Percentiles rank a stretch among this genome's conserved stretches.
Conservation (phyloP, 148 eudicot genomes). For the Chenopodium suecicum region DNA sequence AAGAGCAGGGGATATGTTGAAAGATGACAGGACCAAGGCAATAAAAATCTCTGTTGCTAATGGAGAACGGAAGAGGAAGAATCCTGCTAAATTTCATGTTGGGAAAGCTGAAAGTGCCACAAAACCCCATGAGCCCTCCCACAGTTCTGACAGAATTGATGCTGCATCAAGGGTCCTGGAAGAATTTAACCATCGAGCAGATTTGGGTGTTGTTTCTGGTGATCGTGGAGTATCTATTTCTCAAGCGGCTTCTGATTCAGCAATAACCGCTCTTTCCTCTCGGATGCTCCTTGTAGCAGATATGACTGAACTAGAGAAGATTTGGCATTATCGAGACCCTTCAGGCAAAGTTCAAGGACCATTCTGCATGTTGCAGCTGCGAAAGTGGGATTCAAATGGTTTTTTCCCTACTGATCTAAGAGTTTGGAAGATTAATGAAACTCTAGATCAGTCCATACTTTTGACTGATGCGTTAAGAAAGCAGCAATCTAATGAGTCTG, state of each 20-base stretch:
- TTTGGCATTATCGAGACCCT: conserved; percentile 91
- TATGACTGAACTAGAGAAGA: conserved; percentile 52
- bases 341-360: conserved; percentile 85
- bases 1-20: conserved; percentile 35
- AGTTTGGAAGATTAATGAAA: conserved; percentile 66
- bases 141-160: conserved; percentile 35
- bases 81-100: conserved; percentile 26
- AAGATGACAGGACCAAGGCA: conserved; percentile 26
- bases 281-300: conserved; percentile 33
- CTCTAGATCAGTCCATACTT: conserved; percentile 55
- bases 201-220: conserved; percentile 29
- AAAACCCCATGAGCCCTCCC: conserved; percentile 27
- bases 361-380: conserved; percentile 69
- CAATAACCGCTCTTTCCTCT: conserved; percentile 35
- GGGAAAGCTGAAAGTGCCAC: conserved; percentile 45
- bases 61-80: conserved; percentile 37
- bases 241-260: conserved; percentile 40
- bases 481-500: conserved; percentile 34
- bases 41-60: conserved; percentile 24
- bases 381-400: conserved; percentile 75
- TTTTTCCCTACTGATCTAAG: conserved; percentile 74
- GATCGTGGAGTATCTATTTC: conserved; percentile 37
- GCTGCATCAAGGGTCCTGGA: conserved; percentile 33
- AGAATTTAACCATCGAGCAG: conserved; percentile 41
- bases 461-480: conserved; percentile 61